Evolutionary conservation across 2,329 filamentous ascomycete genomes (phyloP).

Genomic region (Colletotrichum sp.): DNA sequence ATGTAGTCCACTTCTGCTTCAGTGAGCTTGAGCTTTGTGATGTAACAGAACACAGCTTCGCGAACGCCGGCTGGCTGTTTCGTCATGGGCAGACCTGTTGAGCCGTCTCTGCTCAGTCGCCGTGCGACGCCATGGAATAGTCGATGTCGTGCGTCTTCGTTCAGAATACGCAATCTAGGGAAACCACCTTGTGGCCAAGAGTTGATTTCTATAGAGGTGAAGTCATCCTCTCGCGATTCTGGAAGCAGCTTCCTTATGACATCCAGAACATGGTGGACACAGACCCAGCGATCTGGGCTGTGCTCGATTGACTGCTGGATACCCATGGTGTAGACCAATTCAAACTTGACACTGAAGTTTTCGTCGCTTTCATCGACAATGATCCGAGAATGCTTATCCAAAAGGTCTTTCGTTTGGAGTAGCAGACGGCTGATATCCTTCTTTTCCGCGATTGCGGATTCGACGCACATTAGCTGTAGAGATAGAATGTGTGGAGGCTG

Average conservation of each 20-base stretch:
- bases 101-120: conserved; percentile 47
- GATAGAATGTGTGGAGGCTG: conserved; percentile 71
- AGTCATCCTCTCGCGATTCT: conserved; percentile 32
- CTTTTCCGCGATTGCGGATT: too few relatives aligned
- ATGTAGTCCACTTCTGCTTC: conserved; percentile 34
- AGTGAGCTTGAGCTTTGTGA: conserved; percentile 40
- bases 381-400: conserved; percentile 52
- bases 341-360: conserved; percentile 64
- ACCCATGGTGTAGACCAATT: conserved; percentile 69
- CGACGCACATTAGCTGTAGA: conserved; percentile 61
- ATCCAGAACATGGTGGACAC: conserved; percentile 58
- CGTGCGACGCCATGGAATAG: conserved; percentile 39
- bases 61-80: conserved; percentile 34
- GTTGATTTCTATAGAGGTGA: conserved; percentile 48
- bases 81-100: conserved; percentile 45
- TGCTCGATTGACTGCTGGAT: conserved; percentile 53
- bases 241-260: conserved; percentile 39
- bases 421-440: conserved; percentile 26
- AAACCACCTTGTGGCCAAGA: conserved; percentile 38
- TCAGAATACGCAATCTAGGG: conserved; percentile 54
- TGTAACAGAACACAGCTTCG: conserved; percentile 45
- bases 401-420: conserved; percentile 45
- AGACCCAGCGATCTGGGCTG: conserved; percentile 59
- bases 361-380: conserved; percentile 72
- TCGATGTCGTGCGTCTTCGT: conserved; percentile 27